Conservation (phyloP, 441 rosid genomes). For the Gossypium aridum region DNA sequence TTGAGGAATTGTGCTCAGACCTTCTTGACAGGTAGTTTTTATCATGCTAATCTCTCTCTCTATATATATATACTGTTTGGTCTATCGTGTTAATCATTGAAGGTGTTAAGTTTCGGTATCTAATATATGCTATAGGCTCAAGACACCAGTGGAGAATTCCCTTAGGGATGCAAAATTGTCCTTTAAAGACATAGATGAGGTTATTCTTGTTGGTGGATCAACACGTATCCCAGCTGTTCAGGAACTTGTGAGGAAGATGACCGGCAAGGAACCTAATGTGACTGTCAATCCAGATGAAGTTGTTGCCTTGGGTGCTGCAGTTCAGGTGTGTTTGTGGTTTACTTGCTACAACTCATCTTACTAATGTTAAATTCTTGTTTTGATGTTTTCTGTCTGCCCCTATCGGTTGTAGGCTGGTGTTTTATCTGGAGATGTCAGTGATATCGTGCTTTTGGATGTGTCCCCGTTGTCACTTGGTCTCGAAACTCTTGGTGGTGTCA, state of each 20-base stretch:
- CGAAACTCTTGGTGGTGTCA: conserved; percentile 95
- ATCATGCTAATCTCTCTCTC: neutral
- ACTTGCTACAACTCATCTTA: neutral
- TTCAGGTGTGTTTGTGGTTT: conserved; percentile 52
- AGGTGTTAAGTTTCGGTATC: neutral
- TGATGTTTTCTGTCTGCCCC: neutral
- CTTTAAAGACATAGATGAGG: conserved; percentile 77
- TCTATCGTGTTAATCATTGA: neutral
- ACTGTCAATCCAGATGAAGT: conserved; percentile 94
- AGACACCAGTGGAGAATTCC: conserved; percentile 75
- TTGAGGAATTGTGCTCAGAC: conserved; percentile 85
- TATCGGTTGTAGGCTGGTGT: conserved; percentile 71
- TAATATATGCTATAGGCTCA: conserved; percentile 40
- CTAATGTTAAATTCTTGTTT: neutral
- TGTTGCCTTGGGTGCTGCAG: conserved; percentile 96
- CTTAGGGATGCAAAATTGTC: conserved; percentile 79
- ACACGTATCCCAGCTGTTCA: conserved; percentile 91
- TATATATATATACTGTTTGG: neutral
- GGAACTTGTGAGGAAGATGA: conserved; percentile 80
- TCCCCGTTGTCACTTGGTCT: conserved; percentile 80
- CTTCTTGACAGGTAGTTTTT: conserved; percentile 67
- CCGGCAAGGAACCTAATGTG: conserved; percentile 88
- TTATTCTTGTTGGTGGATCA: conserved; percentile 95
- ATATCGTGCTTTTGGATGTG: conserved; percentile 86
- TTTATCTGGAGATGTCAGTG: conserved; percentile 86